Conservation (phyloP, 1,284 basidiomycete genomes). For the Puccinia coronata region DNA sequence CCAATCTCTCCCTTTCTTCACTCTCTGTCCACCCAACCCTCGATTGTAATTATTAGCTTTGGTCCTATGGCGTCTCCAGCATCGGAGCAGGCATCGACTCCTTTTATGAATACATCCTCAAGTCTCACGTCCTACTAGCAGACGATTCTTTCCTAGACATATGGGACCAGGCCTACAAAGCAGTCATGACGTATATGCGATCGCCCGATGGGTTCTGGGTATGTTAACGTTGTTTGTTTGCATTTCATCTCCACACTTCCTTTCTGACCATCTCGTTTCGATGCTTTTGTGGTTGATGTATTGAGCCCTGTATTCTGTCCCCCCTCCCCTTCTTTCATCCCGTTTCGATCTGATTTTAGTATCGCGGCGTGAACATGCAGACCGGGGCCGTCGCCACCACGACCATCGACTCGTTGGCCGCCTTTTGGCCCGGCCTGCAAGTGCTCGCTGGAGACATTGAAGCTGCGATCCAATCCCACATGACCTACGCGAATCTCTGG, state of each 20-base stretch:
- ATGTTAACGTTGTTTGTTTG: too few relatives aligned
- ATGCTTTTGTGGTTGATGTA: slow-evolving; percentile 52
- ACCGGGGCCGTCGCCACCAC: slow-evolving; percentile 71
- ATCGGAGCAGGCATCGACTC: slow-evolving; percentile 91
- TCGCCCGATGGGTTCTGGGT: slow-evolving; percentile 85
- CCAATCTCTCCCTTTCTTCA: background rate
- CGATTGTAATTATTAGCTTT: slow-evolving; percentile 56
- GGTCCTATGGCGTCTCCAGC: slow-evolving; percentile 63
- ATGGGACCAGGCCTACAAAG: slow-evolving; percentile 81
- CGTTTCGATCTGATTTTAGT: slow-evolving; percentile 63
- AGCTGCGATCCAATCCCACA: slow-evolving; percentile 79
- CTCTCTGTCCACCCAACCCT: slow-evolving; percentile 59
- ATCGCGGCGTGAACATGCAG: slow-evolving; percentile 74
- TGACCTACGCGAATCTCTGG: slow-evolving; percentile 66
- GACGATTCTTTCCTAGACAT: slow-evolving; percentile 85
- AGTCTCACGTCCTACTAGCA: slow-evolving; percentile 66
- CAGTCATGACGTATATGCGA: slow-evolving; percentile 80
- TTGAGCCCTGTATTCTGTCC: background rate
- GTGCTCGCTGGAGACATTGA: slow-evolving; percentile 85
- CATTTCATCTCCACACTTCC: too few relatives aligned
- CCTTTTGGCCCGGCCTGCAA: slow-evolving; percentile 85
- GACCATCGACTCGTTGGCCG: slow-evolving; percentile 78
- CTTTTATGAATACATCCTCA: slow-evolving; percentile 86
- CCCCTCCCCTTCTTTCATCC: slow-evolving; percentile 50
- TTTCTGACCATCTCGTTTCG: background rate